Evolutionary conservation across 768 basidiomycete genomes (phyloP).

Genomic region (Lactifluus volemus): DNA sequence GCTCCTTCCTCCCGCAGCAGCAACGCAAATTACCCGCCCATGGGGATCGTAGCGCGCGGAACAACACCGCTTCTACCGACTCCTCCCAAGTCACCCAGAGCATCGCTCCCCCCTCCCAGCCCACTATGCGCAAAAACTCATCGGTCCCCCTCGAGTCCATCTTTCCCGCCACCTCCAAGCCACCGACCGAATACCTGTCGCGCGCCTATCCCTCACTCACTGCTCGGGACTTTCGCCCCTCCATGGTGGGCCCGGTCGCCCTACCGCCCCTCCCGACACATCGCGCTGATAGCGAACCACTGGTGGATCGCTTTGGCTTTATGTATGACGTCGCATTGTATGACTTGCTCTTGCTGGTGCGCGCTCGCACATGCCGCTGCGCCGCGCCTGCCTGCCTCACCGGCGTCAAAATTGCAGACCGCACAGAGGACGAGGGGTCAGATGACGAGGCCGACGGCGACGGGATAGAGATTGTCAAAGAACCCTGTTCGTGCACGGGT

Average conservation of each 20-base stretch:
- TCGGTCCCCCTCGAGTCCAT: constrained; percentile 73
- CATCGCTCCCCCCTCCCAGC: constrained; percentile 20
- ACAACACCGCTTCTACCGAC: not conserved
- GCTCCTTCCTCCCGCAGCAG: constrained; percentile 47
- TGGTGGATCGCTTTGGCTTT: constrained; percentile 87
- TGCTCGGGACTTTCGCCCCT: constrained; percentile 65
- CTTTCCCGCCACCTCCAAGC: constrained; percentile 70
- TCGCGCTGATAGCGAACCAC: constrained; percentile 44
- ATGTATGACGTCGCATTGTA: constrained; percentile 81
- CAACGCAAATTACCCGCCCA: constrained; percentile 34
- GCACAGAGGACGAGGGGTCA: constrained; percentile 72
- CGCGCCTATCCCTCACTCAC: constrained; percentile 66
- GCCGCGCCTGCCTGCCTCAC: constrained; percentile 80
- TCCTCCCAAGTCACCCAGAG: constrained; percentile 7
- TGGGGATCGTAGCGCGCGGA: constrained; percentile 20
- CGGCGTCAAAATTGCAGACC: constrained; percentile 80
- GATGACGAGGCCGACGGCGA: constrained; percentile 52
- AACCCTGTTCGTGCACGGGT: constrained; percentile 35
- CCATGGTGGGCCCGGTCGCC: constrained; percentile 50
- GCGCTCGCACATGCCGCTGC: constrained; percentile 62
- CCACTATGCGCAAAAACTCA: constrained; percentile 26
- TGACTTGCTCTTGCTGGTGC: constrained; percentile 65
- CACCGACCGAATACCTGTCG: constrained; percentile 78
- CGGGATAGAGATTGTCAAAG: constrained; percentile 31
- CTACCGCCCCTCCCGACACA: constrained; percentile 47